A percentile compares a stretch with the other conserved stretches of the same genome.
These are phyloP conservation scores for Pseudisothecium myosuroides DNA, from an alignment of 225 moss, liverwort and hornwort genomes.

Conservation along the genomic window DNA sequence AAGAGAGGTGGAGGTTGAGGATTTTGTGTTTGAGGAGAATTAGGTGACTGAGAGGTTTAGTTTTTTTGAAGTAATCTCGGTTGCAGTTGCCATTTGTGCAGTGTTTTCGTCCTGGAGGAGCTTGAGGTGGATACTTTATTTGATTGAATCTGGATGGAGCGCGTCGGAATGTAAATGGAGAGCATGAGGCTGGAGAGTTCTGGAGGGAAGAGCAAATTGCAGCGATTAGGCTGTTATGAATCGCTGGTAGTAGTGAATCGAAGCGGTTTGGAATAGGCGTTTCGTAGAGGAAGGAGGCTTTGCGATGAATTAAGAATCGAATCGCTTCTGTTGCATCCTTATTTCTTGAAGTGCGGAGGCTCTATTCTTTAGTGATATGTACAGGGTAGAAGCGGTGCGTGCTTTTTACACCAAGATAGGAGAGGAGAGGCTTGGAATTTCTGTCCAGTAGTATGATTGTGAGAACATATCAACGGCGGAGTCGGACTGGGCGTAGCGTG, in stretches of 20 bases:
- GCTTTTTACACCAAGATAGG: neutral
- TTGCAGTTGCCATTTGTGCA: neutral
- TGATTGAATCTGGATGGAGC: neutral
- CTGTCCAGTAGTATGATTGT: conserved; percentile 66
- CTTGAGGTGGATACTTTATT: neutral
- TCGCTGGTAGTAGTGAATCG: neutral
- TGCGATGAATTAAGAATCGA: neutral
- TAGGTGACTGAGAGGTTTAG: neutral
- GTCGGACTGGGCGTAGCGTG: conserved; percentile 77
- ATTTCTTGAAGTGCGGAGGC: neutral
- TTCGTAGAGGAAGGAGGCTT: neutral
- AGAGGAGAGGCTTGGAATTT: neutral
- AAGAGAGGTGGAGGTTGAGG: neutral
- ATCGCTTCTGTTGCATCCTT: neutral
- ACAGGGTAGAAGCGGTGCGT: conserved; percentile 21
- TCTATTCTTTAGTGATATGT: neutral
- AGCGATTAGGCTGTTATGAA: neutral
- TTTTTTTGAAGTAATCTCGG: neutral
- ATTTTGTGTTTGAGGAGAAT: neutral
- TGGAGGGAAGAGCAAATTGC: neutral
- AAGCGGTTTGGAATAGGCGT: neutral
- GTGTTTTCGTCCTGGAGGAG: neutral
- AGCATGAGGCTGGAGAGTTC: neutral
- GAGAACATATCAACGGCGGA: conserved; percentile 96
- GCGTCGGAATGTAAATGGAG: neutral